These are phyloP conservation scores for Blastomyces parvus DNA, from an alignment of 2,329 filamentous ascomycete genomes.

Conservation along the genomic window DNA sequence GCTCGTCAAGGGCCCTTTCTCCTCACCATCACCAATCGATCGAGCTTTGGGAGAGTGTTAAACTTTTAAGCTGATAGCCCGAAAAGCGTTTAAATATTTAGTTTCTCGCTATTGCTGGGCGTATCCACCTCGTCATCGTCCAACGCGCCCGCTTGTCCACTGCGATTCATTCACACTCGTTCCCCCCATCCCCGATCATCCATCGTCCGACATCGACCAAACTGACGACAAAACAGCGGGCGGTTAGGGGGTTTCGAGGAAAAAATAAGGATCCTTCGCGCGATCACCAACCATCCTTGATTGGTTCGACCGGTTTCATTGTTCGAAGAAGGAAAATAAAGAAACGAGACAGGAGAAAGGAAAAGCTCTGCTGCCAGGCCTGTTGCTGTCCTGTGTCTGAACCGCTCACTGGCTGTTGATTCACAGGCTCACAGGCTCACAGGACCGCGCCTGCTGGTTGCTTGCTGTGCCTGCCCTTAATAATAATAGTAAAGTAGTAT, in stretches of 20 bases:
- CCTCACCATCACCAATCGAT: neutral
- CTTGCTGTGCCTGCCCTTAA: neutral
- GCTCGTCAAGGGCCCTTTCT: neutral
- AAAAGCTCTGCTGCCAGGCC: neutral
- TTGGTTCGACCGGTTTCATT: neutral
- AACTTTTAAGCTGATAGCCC: neutral
- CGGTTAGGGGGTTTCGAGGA: neutral
- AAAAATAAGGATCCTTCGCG: neutral
- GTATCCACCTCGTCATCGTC: conserved; percentile 4
- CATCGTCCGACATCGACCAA: neutral
- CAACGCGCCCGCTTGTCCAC: neutral
- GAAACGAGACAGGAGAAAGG: neutral
- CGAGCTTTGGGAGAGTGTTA: neutral
- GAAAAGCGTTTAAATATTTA: neutral
- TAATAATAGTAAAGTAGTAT: neutral
- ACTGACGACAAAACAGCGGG: neutral
- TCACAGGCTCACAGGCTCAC: neutral
- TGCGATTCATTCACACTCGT: neutral
- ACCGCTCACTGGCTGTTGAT: neutral
- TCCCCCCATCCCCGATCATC: neutral
- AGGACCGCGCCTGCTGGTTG: neutral
- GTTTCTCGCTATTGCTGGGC: neutral
- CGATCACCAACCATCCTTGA: neutral
- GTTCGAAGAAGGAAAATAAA: neutral
- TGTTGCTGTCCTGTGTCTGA: neutral